Conservation (phyloP, 2,329 filamentous ascomycete species). For the Emmonsiellopsis sp. region DNA sequence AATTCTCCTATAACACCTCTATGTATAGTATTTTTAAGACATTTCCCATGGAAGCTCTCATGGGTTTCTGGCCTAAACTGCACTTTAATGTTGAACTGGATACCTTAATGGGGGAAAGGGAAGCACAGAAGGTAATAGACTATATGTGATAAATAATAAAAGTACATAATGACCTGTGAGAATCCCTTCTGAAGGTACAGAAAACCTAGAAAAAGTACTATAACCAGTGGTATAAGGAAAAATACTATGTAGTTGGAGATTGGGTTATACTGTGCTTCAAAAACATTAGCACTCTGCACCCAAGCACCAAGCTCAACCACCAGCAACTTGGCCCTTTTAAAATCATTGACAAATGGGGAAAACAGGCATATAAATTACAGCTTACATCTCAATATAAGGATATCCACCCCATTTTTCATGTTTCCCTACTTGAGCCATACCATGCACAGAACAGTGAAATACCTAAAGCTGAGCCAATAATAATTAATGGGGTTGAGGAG, state of each 20-base stretch:
- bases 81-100: background rate
- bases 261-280: background rate
- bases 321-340: background rate
- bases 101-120: no score
- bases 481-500: background rate
- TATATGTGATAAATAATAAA: no score
- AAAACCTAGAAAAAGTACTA: background rate
- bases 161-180: no score
- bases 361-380: background rate
- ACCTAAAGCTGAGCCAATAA: background rate
- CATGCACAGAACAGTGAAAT: background rate
- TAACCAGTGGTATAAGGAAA: background rate
- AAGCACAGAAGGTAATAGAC: no score
- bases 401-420: background rate
- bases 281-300: background rate
- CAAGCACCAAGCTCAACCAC: background rate
- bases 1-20: slow-evolving; percentile 12
- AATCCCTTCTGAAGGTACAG: background rate
- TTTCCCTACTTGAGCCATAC: background rate
- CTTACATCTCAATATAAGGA: background rate
- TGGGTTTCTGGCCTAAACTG: background rate
- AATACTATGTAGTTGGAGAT: background rate
- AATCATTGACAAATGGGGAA: background rate
- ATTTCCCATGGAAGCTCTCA: background rate
- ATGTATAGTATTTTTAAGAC: background rate